A percentile compares a stretch with the other conserved stretches of the same genome.
Conservation (phyloP, 306 rosid genomes). For the Castanospermum australe region DNA sequence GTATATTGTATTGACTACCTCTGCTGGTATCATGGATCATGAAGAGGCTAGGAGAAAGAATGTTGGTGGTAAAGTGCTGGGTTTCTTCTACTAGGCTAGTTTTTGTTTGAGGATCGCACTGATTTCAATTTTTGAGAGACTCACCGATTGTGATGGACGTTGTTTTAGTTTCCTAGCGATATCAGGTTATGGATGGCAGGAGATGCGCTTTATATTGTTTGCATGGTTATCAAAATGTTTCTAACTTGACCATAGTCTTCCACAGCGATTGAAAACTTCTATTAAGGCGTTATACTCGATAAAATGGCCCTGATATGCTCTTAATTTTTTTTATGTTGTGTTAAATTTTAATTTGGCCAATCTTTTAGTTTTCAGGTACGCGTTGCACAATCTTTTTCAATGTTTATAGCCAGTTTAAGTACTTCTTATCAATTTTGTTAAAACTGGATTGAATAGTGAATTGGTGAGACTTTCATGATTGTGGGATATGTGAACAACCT, state of each 20-base stretch:
- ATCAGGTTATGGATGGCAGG: background rate
- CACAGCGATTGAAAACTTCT: background rate
- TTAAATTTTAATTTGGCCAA: no score
- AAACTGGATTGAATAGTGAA: no score
- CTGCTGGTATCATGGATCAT: conserved; percentile 46
- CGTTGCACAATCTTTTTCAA: background rate
- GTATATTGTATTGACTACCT: conserved; percentile 39
- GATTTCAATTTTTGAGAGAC: background rate
- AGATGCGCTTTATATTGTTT: background rate
- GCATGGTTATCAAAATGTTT: background rate
- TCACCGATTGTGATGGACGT: background rate
- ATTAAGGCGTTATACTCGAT: background rate
- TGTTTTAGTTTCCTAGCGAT: background rate
- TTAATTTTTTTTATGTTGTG: background rate
- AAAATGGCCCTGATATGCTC: background rate
- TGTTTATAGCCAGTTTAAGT: background rate
- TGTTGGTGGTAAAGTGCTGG: conserved; percentile 42
- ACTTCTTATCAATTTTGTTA: no score
- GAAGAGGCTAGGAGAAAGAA: conserved; percentile 46
- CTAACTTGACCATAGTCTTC: background rate
- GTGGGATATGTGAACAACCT: no score
- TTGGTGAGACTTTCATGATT: no score
- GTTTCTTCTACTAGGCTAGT: conserved; percentile 29
- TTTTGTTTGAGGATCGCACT: background rate
- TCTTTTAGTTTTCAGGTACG: no score